phyloP scores from a whole-genome alignment of 257 asterid genomes.

The Scutellaria baicalensis region DNA sequence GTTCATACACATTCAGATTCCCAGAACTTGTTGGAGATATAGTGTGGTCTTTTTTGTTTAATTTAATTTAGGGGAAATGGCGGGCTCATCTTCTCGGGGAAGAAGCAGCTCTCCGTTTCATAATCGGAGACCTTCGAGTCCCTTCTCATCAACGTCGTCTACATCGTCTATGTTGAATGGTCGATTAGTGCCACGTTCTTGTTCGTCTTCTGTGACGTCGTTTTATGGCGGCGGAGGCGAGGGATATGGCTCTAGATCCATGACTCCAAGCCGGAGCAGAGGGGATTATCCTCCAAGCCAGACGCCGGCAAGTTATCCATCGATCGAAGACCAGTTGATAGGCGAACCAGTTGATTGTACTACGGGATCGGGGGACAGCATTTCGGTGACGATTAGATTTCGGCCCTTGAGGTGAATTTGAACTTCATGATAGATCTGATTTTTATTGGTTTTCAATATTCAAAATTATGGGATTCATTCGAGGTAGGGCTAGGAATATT shows the following conservation, averaged over 20 bases:
- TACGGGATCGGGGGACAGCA: constrained; percentile 88
- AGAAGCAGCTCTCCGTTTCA: constrained; percentile 79
- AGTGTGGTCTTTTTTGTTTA: background rate
- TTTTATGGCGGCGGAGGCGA: constrained; percentile 42
- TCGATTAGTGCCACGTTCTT: constrained; percentile 52
- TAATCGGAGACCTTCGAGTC: constrained; percentile 58
- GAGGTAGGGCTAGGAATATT: constrained; percentile 30
- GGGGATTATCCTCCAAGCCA: constrained; percentile 38
- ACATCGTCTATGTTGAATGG: constrained; percentile 77
- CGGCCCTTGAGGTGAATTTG: constrained; percentile 83
- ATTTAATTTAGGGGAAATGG: constrained; percentile 34
- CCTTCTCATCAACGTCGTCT: constrained; percentile 82
- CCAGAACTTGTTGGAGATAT: constrained; percentile 9
- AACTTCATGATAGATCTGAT: constrained; percentile 41
- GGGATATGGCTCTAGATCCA: constrained; percentile 67
- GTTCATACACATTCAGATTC: background rate
- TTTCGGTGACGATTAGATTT: constrained; percentile 90
- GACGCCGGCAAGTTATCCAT: constrained; percentile 60
- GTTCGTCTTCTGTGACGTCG: constrained; percentile 62
- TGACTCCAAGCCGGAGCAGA: constrained; percentile 39
- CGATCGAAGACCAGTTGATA: constrained; percentile 55
- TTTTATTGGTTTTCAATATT: constrained; percentile 31
- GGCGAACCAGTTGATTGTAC: constrained; percentile 49
- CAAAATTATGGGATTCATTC: constrained; percentile 12
- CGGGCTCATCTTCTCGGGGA: constrained; percentile 89